A percentile compares a stretch with the other conserved stretches of the same genome.
phyloP scores from a whole-genome alignment of 2,329 filamentous ascomycete species.

The Aspergillus cejpii region DNA sequence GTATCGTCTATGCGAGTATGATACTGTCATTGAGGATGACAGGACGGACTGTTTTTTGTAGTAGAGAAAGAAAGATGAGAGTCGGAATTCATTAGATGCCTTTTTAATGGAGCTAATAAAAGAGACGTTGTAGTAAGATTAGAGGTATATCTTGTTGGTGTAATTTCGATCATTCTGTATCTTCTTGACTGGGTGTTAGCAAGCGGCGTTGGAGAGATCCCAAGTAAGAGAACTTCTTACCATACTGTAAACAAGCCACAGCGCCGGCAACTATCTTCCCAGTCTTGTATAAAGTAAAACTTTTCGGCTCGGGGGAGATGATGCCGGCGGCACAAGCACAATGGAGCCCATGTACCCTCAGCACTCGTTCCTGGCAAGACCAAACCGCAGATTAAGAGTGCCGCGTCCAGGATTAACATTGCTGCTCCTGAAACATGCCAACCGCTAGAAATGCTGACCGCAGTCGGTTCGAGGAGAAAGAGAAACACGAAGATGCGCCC shows the following conservation, averaged over 20 bases:
- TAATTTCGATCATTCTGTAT: background rate
- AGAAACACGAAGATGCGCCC: background rate
- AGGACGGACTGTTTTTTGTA: background rate
- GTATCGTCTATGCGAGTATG: background rate
- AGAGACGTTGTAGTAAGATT: background rate
- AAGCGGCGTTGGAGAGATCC: background rate
- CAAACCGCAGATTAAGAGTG: background rate
- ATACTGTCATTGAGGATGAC: background rate
- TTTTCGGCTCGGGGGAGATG: slow-evolving; percentile 1
- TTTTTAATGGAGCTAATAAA: background rate
- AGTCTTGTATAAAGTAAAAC: background rate
- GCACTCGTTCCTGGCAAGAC: background rate
- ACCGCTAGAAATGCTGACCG: background rate
- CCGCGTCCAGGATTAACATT: background rate
- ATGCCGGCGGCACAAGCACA: slow-evolving; percentile 16
- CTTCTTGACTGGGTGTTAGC: background rate
- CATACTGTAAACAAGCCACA: slow-evolving; percentile 21
- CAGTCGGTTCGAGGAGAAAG: background rate
- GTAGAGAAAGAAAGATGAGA: background rate
- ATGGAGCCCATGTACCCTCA: background rate
- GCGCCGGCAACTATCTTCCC: slow-evolving; percentile 24
- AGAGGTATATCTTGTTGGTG: background rate
- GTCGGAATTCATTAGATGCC: background rate
- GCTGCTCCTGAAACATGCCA: background rate
- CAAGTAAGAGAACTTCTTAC: slow-evolving; percentile 15